Evolutionary conservation across 169 alveolate species (phyloP), one percentile per base, ranked within the genome.

Genomic region (Plasmodium blacklocki): DNA sequence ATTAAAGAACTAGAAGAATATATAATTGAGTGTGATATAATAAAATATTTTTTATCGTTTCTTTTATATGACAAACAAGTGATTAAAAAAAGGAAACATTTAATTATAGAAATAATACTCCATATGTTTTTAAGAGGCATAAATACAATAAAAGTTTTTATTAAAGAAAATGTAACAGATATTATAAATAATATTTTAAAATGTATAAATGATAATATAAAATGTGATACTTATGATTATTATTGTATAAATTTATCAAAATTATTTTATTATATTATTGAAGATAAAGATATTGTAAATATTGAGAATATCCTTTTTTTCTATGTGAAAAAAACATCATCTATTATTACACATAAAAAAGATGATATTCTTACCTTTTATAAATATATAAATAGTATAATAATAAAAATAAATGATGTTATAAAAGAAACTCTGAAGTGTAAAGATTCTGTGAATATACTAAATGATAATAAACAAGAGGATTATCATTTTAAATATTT

Each of bases 1-100:
- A 47, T 56, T 67, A 83, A 68, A 68, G 83, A 83, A 83, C 59
- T 83, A 56, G 83, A 68, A 43, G 54, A 63, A 32, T 73, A 67
- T 9, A 56, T 83, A 8, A 67, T 54, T 54, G 45, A 68, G 21
- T 83, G 91, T 72, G 73, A 63, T 21, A 83, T 83, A 2, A 4
- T 83, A 23, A 70, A 83, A 18, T 29, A 29, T 29, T 58, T 83
- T 67, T 39, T 19, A 15, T 26, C 49, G 6, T 5, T 50, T 47
- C 64, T 71, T 49, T 12, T 50, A 19, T 18, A 14, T 71, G 52
- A 49, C 5, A 18, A 1, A 7, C 7, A 45, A 21, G 15, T 11
- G 0, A 14, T 32, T 64, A 23, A 8, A 19, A 63, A 23, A n/a
- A 63, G 63, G 11, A 15, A 68, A 26, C 43, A 47, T 73, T 83